Evolutionary conservation across 768 basidiomycete species (phyloP), one percentile per base, ranked within the genome.

Genomic region (Hypholoma fasciculare): DNA sequence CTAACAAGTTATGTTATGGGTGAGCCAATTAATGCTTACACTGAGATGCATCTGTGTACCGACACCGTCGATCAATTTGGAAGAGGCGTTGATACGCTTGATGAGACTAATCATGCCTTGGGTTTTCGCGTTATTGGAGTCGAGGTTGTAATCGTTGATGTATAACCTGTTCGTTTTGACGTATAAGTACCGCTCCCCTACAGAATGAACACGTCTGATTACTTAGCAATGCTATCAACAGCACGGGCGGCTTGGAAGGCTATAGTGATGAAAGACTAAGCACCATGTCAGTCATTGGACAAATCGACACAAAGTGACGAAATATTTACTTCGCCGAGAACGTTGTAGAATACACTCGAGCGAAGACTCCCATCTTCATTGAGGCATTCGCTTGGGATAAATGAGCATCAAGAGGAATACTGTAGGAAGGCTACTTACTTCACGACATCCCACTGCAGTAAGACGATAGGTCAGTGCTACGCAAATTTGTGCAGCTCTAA

Each of bases 231-330:
- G 23, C 76, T 70, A 67, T 84, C 83, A 8, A 78, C 78, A 19
- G 74, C 69, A 23, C 79, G 72, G 6, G 82, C 82, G 36, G 80
- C 78, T 60, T 73, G 61, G 75, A 82, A 83, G n/a, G 83, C 82
- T 58, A 82, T 77, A 20, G 72, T 74, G 63, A 85, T 75, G 67
- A 81, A 83, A 48, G 74, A 73, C 69, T 77, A 56, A 16, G 19
- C 34, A 6, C 19, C 26, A 6, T 44, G n/a, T 38, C 23, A 26
- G 26, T 20, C 23, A 4, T 27, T 34, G 17, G 26, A 6, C 16
- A 19, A 16, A 16, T 12, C 4, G 23, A 16, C 54, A 43, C 6
- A 61, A 14, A 14, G n/a, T 14, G 9, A 48, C 5, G 40, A 5
- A n/a, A 11, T 14, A 52, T 55, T 30, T 56, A 76, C 73, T 60